These are phyloP conservation scores for Pythium oligandrum DNA, from an alignment of 352 stramenopile species.

Conservation along the genomic window DNA sequence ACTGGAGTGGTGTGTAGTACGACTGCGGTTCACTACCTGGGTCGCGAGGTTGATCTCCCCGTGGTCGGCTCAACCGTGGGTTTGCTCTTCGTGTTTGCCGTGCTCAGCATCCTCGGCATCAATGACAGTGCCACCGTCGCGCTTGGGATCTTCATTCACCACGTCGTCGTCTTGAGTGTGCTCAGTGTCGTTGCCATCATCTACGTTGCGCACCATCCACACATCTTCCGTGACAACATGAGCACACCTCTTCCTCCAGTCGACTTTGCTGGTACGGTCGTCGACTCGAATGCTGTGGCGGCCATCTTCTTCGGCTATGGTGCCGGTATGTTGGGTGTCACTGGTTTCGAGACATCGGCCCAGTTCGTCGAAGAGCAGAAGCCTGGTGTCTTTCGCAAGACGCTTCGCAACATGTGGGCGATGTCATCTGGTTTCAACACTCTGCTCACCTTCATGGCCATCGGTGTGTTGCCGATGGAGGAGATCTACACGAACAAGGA, in stretches of 20 bases:
- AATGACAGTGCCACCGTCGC: slow-evolving; percentile 72
- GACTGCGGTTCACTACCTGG: no score
- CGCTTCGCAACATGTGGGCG: slow-evolving; percentile 75
- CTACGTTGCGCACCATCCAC: slow-evolving; percentile 48
- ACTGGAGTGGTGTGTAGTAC: no score
- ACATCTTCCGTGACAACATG: slow-evolving; percentile 64
- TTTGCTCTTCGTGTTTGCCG: no score
- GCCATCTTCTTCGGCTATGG: slow-evolving; percentile 69
- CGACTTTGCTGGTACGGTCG: slow-evolving; percentile 37
- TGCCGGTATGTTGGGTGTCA: slow-evolving; percentile 83
- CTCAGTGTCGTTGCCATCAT: slow-evolving; percentile 42
- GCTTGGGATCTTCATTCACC: slow-evolving; percentile 70
- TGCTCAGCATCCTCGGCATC: slow-evolving; percentile 70
- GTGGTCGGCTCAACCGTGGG: no score
- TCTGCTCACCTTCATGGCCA: slow-evolving; percentile 49
- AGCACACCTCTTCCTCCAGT: slow-evolving; percentile 43
- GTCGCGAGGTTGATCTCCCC: no score
- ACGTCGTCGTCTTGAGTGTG: slow-evolving; percentile 59
- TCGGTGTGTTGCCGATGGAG: slow-evolving; percentile 69
- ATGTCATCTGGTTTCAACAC: slow-evolving; percentile 84
- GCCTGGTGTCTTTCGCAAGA: slow-evolving; percentile 71
- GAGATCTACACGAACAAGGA: slow-evolving; percentile 54
- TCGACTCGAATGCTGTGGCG: slow-evolving; percentile 35
- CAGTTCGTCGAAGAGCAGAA: slow-evolving; percentile 87
- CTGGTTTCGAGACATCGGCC: slow-evolving; percentile 82